These are phyloP conservation scores for Punica granatum DNA, from an alignment of 345 rosid species.

Conservation along the genomic window DNA sequence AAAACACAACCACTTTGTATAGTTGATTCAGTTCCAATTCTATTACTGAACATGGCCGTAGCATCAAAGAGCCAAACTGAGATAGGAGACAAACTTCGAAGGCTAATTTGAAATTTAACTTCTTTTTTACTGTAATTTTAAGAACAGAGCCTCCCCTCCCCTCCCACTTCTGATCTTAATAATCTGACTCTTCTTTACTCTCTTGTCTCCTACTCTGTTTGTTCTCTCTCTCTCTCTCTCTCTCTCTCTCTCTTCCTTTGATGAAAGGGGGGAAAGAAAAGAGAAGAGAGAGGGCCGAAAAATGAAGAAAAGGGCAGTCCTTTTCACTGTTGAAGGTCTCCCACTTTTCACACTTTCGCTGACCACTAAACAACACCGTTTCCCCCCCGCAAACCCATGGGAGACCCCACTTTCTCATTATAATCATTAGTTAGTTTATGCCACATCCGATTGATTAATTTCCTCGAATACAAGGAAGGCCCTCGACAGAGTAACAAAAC, in stretches of 20 bases:
- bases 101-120: neutral
- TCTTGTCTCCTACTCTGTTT: neutral
- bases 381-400: neutral
- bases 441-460: too few species aligned
- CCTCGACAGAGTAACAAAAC: too few species aligned
- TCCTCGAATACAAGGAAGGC: too few species aligned
- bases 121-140: neutral
- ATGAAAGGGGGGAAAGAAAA: conserved; percentile 2
- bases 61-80: neutral
- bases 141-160: too few species aligned
- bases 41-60: too few species aligned
- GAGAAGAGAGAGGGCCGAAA: neutral
- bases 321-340: conserved; percentile 45
- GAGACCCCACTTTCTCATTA: too few species aligned
- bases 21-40: too few species aligned
- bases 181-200: neutral
- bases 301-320: neutral
- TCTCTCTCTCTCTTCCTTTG: conserved; percentile 1
- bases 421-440: too few species aligned
- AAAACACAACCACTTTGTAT: too few species aligned
- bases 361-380: conserved; percentile 43
- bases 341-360: conserved; percentile 61
- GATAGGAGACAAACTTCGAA: neutral
- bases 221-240: neutral
- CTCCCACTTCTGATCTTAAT: neutral